Percentiles rank a stretch among this genome's conserved stretches.
Conservation (phyloP, 1,139 yeast species). For the Debaryomycetaceae sp. region DNA sequence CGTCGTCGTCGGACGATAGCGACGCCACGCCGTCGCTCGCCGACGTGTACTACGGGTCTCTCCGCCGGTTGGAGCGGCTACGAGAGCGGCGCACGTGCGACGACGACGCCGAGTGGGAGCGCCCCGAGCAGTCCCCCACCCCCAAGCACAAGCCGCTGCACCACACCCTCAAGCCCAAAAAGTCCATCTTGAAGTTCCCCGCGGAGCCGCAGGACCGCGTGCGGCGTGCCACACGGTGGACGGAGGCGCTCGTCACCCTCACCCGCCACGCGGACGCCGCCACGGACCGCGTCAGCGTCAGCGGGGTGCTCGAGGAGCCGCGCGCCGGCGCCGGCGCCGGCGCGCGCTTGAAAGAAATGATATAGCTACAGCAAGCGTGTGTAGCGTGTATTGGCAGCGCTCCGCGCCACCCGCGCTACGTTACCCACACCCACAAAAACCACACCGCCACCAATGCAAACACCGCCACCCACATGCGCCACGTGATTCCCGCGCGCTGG, state of each 20-base stretch:
- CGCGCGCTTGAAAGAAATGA: no score
- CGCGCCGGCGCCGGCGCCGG: no score
- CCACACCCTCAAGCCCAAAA: conserved; percentile 37
- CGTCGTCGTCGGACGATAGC: no score
- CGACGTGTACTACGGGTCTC: conserved; percentile 6
- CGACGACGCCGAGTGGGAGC: neutral
- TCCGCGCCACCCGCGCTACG: conserved; percentile 1
- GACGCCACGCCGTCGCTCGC: conserved; percentile 1
- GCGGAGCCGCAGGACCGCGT: no score
- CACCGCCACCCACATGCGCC: conserved; percentile 74
- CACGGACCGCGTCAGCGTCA: no score
- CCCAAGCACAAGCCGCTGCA: conserved; percentile 46
- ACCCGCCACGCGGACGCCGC: no score
- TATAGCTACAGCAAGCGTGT: no score
- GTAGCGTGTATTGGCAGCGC: no score
- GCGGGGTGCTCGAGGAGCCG: no score
- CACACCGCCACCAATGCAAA: conserved; percentile 58
- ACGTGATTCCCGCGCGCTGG: conserved; percentile 71
- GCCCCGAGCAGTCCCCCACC: conserved; percentile 24
- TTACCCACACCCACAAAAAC: conserved; percentile 81
- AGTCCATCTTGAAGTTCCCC: conserved; percentile 33
- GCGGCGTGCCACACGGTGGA: no score
- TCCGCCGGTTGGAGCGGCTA: conserved; percentile 7
- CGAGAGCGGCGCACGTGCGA: no score
- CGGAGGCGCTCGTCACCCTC: no score